Evolutionary conservation across 179 eudicot genomes (phyloP).

Genomic region (Silene noctiflora): DNA sequence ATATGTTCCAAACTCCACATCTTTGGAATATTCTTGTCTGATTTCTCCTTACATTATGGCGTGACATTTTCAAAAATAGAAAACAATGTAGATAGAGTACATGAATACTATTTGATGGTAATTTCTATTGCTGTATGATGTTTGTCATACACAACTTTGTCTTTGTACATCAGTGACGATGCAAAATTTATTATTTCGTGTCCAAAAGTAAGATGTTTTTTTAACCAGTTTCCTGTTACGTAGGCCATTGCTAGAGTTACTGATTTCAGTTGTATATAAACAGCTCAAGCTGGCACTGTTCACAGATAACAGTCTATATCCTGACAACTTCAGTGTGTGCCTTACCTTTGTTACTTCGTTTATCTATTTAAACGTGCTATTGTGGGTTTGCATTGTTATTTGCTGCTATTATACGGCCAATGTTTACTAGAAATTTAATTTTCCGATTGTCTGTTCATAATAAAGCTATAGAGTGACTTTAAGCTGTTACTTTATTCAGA

Average conservation of each 20-base stretch:
- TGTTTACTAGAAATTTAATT: not conserved
- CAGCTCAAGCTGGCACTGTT: not conserved
- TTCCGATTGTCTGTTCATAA: not conserved
- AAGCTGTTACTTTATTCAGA: conserved; percentile 35
- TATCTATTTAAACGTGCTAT: not conserved
- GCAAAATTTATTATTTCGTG: not conserved
- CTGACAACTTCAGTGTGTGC: not conserved
- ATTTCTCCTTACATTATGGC: not conserved
- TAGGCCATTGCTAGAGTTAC: conserved; percentile 2
- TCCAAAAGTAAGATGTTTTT: not conserved
- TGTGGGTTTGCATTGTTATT: conserved; percentile 13
- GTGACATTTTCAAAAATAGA: not conserved
- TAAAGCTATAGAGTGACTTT: not conserved
- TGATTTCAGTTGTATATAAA: not conserved
- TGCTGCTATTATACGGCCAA: not conserved
- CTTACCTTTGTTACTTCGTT: not conserved
- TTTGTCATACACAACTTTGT: not conserved
- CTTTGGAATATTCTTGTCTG: not conserved
- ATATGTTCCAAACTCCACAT: not conserved
- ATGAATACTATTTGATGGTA: conserved; percentile 5
- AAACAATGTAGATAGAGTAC: not conserved
- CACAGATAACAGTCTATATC: not conserved
- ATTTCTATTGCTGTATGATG: not conserved
- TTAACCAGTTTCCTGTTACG: not conserved
- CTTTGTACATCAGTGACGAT: not conserved